Base-by-base conservation (phyloP, 192 early-diverging fungal genomes). In the Haplosporangium gracile region DNA sequence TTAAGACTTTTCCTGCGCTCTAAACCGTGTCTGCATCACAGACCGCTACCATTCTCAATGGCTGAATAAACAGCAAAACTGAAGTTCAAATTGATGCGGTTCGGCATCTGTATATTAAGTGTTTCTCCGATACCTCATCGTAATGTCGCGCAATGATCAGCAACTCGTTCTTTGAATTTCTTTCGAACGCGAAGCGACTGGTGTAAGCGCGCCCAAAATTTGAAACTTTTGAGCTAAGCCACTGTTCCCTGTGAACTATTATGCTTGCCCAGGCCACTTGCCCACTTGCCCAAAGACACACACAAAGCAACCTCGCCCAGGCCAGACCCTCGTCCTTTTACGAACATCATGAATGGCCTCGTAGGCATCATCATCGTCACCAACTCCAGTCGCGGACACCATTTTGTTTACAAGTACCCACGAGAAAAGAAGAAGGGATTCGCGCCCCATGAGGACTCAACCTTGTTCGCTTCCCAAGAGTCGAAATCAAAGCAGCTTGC, bases 381-480 rank as follows among this genome's bases (percentile, higher is more conserved):
- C 43, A 94, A 93, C 75, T 95, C 93, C 15, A 90, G 90, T 22
- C 68, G 94, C 40, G 94, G 95, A 22, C 94, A 94, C 85, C 94
- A 95, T 70, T 91, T 94, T 68, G 93, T 97, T 4, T 97, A 95
- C 89, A 90, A 90, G 70, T 97, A 94, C 72, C 96, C 95, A n/a
- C 87, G 87, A 16, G 87, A 88, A 69, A 81, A 82, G 16, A 71
- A 89, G 69, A 65, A 65, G 42, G 88, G 83, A 43, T n/a, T 70
- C 6, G 45, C 81, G 43, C 49, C 73, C 13, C 68, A 81, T 49
- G 72, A 78, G 51, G 72, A 24, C 63, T 39, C 45, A 78, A 70
- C 36, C 43, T 40, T 77, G 76, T 45, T 65, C 29, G 6, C 60
- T 24, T 32, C 60, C 29, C 60, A 65, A 0, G 65, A 39, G 49